Evolutionary conservation across 768 basidiomycete species (phyloP).

Genomic region (Tulasnella sp.): DNA sequence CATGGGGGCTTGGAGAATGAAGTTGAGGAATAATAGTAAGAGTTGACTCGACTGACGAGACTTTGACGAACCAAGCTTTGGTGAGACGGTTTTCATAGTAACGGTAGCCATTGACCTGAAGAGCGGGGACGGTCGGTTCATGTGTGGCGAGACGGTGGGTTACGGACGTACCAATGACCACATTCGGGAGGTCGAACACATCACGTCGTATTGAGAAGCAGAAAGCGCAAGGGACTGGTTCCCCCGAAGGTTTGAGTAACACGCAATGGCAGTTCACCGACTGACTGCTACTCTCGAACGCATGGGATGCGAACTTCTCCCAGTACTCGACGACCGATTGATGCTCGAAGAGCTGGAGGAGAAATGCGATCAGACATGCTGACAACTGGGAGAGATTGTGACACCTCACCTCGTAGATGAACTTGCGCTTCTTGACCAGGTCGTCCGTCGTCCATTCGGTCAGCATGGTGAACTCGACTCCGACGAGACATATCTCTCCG

Average conservation of each 20-base stretch:
- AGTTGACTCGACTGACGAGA: background rate
- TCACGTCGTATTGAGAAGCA: slow-evolving; percentile 94
- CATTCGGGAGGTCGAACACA: slow-evolving; percentile 78
- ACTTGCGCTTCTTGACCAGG: slow-evolving; percentile 46
- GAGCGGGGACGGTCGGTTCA: slow-evolving; percentile 11
- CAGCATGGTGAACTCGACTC: slow-evolving; percentile 90
- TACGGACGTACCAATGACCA: slow-evolving; percentile 61
- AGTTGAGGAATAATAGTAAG: slow-evolving; percentile 2
- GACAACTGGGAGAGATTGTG: background rate
- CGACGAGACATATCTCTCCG: slow-evolving; percentile 94
- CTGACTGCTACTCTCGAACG: slow-evolving; percentile 95
- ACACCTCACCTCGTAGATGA: slow-evolving; percentile 32
- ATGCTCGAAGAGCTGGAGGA: slow-evolving; percentile 77
- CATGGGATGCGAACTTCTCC: slow-evolving; percentile 94
- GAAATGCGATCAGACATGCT: background rate
- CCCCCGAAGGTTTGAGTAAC: slow-evolving; percentile 70
- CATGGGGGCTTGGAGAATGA: background rate
- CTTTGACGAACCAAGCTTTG: background rate
- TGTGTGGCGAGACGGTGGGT: background rate
- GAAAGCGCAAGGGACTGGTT: slow-evolving; percentile 82
- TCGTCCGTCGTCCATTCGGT: slow-evolving; percentile 86
- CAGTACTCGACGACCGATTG: slow-evolving; percentile 91
- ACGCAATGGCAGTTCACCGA: slow-evolving; percentile 91
- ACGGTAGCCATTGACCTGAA: slow-evolving; percentile 77
- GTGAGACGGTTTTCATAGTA: slow-evolving; percentile 23